phyloP scores from a whole-genome alignment of 208 protist species.

The Porcisia deanei region DNA sequence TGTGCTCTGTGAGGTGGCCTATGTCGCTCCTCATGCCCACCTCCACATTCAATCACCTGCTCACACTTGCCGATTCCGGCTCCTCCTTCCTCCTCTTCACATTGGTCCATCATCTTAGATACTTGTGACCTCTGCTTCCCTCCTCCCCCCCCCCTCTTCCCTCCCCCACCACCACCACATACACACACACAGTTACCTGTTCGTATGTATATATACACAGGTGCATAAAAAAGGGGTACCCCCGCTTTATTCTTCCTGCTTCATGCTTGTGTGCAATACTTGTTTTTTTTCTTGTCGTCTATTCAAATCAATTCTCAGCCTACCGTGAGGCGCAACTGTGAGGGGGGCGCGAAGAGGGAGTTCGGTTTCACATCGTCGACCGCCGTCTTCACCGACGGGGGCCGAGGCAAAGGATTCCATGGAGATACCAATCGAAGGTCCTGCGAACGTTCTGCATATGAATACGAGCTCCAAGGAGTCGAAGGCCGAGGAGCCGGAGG shows the following conservation, averaged over 20 bases:
- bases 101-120: background rate
- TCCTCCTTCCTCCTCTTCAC: background rate
- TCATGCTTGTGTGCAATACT: background rate
- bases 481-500: slow-evolving; percentile 25
- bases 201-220: background rate
- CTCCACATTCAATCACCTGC: background rate
- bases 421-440: slow-evolving; percentile 6
- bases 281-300: slow-evolving; percentile 9
- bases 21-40: background rate
- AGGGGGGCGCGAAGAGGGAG: slow-evolving; percentile 11
- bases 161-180: background rate
- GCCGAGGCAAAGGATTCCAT: slow-evolving; percentile 1
- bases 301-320: background rate
- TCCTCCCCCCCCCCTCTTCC: background rate
- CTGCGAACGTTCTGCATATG: slow-evolving; percentile 16
- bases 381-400: slow-evolving; percentile 3
- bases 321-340: slow-evolving; percentile 21
- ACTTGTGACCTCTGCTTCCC: background rate
- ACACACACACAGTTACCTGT: background rate
- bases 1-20: background rate
- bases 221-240: background rate
- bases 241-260: background rate
- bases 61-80: background rate
- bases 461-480: slow-evolving; percentile 5
- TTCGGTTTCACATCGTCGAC: background rate